Evolutionary conservation across 2,329 filamentous ascomycete species (phyloP).

Genomic region (Davidsoniella australis): DNA sequence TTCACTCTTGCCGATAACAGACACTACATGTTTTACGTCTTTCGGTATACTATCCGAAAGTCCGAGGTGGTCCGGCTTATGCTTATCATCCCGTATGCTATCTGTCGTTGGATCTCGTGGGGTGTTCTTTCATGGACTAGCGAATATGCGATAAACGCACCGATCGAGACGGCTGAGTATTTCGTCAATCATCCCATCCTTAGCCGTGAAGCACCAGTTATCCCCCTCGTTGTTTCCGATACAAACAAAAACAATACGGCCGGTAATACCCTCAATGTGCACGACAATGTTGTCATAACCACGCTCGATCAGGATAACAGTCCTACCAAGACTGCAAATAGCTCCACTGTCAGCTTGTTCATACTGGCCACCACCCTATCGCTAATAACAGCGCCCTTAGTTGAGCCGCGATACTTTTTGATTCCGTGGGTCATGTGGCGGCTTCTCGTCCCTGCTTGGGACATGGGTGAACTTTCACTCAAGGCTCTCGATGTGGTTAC

Average conservation of each 20-base stretch:
- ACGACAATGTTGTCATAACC: slow-evolving; percentile 9
- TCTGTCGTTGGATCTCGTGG: slow-evolving; percentile 53
- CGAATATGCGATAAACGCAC: background rate
- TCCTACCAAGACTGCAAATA: slow-evolving; percentile 16
- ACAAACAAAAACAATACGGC: background rate
- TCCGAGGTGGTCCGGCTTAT: slow-evolving; percentile 47
- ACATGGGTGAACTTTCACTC: slow-evolving; percentile 6
- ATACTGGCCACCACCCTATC: slow-evolving; percentile 58
- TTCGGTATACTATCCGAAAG: slow-evolving; percentile 61
- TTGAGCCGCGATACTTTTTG: slow-evolving; percentile 93
- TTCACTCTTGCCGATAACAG: slow-evolving; percentile 94
- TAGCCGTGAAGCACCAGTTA: background rate
- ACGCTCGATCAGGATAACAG: slow-evolving; percentile 17
- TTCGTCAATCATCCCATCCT: slow-evolving; percentile 20
- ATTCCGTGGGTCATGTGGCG: slow-evolving; percentile 90
- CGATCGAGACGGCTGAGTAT: background rate
- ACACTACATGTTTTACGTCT: slow-evolving; percentile 95
- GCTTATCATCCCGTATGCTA: slow-evolving; percentile 52
- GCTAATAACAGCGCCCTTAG: slow-evolving; percentile 73
- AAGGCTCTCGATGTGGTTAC: slow-evolving; percentile 6
- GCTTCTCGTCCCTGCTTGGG: slow-evolving; percentile 49
- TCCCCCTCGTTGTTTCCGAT: too few relatives aligned
- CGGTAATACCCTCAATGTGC: background rate
- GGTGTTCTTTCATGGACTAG: slow-evolving; percentile 32
- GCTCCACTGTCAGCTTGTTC: slow-evolving; percentile 36